Evolutionary conservation across 345 rosid species (phyloP).

Genomic region (Rhizophora mangle): DNA sequence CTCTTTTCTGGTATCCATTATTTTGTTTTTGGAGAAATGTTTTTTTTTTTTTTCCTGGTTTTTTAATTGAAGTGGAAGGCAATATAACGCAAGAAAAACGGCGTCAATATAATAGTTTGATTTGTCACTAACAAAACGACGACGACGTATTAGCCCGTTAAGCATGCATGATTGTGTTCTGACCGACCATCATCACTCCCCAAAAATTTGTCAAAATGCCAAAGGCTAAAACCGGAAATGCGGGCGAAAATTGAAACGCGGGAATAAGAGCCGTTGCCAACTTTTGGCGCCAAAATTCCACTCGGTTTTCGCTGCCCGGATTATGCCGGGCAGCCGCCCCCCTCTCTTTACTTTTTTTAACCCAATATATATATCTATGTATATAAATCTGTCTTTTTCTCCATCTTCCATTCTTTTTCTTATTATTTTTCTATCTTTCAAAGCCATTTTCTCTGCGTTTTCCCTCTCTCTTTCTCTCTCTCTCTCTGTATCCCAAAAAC

Average conservation of each 20-base stretch:
- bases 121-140: no score
- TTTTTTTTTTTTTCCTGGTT: no score
- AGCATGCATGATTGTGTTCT: no score
- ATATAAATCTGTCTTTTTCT: conserved; percentile 10
- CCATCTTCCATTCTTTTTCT: conserved; percentile 5
- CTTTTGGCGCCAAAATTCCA: conserved; percentile 36
- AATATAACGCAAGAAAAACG: no score
- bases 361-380: background rate
- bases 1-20: no score
- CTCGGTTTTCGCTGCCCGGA: conserved; percentile 29
- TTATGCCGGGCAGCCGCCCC: conserved; percentile 39
- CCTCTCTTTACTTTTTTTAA: background rate
- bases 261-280: conserved; percentile 48
- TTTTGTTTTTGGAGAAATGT: no score
- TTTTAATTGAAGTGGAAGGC: no score
- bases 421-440: conserved; percentile 13
- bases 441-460: conserved; percentile 7
- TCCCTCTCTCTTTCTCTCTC: conserved; percentile 12
- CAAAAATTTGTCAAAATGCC: background rate
- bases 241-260: conserved; percentile 15
- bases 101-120: no score
- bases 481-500: conserved; percentile 19
- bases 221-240: conserved; percentile 12
- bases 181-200: background rate
- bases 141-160: no score